Conservation (phyloP, 441 rosid genomes). For the Kokia cookei region DNA sequence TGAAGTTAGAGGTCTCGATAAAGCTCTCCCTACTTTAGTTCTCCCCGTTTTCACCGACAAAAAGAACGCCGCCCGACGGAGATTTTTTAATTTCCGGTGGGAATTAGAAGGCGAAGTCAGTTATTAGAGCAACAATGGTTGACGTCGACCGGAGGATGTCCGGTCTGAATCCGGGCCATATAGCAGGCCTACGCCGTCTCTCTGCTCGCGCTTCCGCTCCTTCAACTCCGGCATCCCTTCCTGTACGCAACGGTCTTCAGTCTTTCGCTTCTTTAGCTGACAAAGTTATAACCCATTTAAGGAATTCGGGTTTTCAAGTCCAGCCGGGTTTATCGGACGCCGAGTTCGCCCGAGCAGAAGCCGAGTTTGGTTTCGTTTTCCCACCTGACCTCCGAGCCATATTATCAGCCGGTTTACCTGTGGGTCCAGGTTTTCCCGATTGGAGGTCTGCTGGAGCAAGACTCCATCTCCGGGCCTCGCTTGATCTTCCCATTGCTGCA, state of each 20-base stretch:
- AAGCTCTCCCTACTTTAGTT: constrained; percentile 3
- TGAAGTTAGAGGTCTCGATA: neutral
- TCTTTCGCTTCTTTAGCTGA: constrained; percentile 71
- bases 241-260: constrained; percentile 56
- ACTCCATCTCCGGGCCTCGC: constrained; percentile 72
- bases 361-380: constrained; percentile 82
- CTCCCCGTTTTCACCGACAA: constrained; percentile 1
- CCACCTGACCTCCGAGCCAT: constrained; percentile 93
- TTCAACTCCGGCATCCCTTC: constrained; percentile 31
- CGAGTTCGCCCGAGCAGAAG: constrained; percentile 85
- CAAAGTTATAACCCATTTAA: constrained; percentile 69
- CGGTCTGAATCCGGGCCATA: constrained; percentile 85
- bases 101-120: neutral
- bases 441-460: constrained; percentile 85
- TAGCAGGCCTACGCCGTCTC: constrained; percentile 90
- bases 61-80: neutral
- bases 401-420: constrained; percentile 78
- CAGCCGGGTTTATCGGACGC: constrained; percentile 75
- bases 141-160: constrained; percentile 96
- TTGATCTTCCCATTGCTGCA: constrained; percentile 84
- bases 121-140: constrained; percentile 43
- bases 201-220: constrained; percentile 93
- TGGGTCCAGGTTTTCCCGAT: constrained; percentile 84
- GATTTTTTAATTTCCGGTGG: neutral
- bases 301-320: constrained; percentile 59